These are phyloP conservation scores for Neurospora sp. DNA, from an alignment of 495 filamentous ascomycete species.

Conservation along the genomic window DNA sequence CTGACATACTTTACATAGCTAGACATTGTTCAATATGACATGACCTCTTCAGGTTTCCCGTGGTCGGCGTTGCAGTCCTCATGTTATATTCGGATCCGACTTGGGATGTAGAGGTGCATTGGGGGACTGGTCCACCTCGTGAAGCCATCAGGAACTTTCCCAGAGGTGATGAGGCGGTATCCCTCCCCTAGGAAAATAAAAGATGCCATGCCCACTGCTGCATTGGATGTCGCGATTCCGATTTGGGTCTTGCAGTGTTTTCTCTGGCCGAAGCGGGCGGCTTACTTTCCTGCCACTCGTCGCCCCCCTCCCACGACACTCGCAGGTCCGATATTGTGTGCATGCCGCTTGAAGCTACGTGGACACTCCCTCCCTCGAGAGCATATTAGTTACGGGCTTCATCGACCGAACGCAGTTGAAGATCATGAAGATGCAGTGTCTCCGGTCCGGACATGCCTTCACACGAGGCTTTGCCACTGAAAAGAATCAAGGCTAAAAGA, in stretches of 20 bases:
- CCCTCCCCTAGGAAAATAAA: not conserved
- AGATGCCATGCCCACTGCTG: not conserved
- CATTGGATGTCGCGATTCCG: not conserved
- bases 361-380: not conserved
- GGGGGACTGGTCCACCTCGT: not conserved
- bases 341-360: not conserved
- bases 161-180: not conserved
- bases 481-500: not conserved
- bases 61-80: not conserved
- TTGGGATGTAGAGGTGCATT: not conserved
- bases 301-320: not conserved
- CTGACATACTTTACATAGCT: not conserved
- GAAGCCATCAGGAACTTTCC: not conserved
- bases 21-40: not conserved
- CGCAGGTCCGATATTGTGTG: not conserved
- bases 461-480: not conserved
- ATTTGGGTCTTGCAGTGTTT: not conserved
- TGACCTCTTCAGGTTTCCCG: not conserved
- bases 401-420: not conserved
- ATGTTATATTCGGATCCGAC: not conserved
- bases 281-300: not conserved
- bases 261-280: not conserved
- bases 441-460: not conserved
- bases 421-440: not conserved
- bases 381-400: rapidly evolving